Evolutionary conservation across 495 filamentous ascomycete species (phyloP).

Genomic region (Cercophora scortea): DNA sequence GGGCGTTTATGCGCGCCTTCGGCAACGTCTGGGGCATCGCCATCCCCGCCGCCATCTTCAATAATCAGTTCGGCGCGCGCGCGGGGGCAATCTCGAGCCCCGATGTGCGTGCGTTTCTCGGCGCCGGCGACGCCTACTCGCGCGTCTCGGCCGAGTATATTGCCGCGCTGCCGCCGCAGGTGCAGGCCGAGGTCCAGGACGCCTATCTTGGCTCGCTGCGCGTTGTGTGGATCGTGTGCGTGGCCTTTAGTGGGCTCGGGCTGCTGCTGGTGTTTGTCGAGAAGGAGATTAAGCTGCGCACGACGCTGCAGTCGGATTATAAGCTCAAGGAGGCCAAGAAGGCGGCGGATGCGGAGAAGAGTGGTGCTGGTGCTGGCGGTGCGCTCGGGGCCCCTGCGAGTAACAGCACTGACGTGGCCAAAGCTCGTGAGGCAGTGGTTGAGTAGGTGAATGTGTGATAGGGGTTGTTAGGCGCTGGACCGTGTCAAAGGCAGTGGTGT

Average conservation of each 20-base stretch:
- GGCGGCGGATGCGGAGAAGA: not conserved
- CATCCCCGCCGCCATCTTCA: not conserved
- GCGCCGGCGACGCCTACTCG: slow-evolving; percentile 14
- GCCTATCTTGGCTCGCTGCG: not conserved
- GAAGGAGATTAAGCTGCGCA: slow-evolving; percentile 16
- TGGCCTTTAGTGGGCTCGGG: slow-evolving; percentile 13
- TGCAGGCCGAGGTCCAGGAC: not conserved
- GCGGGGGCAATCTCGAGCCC: slow-evolving; percentile 9
- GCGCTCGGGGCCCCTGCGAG: too few relatives aligned
- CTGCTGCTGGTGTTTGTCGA: slow-evolving; percentile 17
- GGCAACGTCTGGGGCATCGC: not conserved
- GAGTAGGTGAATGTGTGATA: too few relatives aligned
- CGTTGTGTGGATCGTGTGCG: slow-evolving; percentile 14
- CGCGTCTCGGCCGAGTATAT: slow-evolving; percentile 17
- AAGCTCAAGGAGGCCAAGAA: slow-evolving; percentile 4
- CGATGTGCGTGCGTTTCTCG: slow-evolving; percentile 7
- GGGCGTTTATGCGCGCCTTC: not conserved
- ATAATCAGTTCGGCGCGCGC: not conserved
- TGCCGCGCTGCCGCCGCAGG: slow-evolving; percentile 3
- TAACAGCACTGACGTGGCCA: too few relatives aligned
- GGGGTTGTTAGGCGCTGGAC: too few relatives aligned
- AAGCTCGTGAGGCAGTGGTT: too few relatives aligned
- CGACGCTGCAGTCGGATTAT: slow-evolving; percentile 17
- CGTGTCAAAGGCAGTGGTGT: too few relatives aligned
- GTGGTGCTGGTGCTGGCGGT: too few relatives aligned